Conservation (phyloP, 495 filamentous ascomycete species). For the Aspergillus baeticus region DNA sequence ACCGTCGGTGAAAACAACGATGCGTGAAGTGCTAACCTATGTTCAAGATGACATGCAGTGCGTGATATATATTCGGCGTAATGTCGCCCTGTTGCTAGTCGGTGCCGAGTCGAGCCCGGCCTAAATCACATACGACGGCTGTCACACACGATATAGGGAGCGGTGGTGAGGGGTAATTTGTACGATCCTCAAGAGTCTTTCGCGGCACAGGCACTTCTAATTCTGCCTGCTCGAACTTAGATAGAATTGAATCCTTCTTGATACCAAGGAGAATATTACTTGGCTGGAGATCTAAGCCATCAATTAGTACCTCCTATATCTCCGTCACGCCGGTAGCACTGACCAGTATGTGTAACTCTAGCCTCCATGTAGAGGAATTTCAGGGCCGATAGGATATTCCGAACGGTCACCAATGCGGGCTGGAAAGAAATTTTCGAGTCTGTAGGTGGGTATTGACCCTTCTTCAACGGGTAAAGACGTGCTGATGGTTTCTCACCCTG, state of each 20-base stretch:
- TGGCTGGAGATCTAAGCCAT: conserved; percentile 25
- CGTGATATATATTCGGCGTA: conserved; percentile 38
- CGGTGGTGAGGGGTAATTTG: conserved; percentile 25
- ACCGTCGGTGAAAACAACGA: not conserved
- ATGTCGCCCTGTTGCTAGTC: conserved; percentile 28
- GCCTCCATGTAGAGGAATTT: conserved; percentile 45
- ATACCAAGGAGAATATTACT: conserved; percentile 32
- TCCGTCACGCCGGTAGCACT: too few relatives aligned
- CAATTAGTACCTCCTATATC: not conserved
- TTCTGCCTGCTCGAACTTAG: conserved; percentile 25
- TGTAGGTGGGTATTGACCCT: conserved; percentile 25
- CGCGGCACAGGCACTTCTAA: conserved; percentile 24
- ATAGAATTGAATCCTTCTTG: conserved; percentile 29
- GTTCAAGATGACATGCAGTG: conserved; percentile 40
- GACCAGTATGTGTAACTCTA: conserved; percentile 47
- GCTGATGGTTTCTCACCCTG: conserved; percentile 21
- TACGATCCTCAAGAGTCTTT: conserved; percentile 21
- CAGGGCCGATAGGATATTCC: conserved; percentile 31
- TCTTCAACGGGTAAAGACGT: conserved; percentile 22
- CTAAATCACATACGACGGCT: conserved; percentile 31
- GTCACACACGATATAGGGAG: conserved; percentile 20
- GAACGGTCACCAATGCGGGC: conserved; percentile 39
- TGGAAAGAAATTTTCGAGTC: conserved; percentile 33
- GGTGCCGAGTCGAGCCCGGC: conserved; percentile 27
- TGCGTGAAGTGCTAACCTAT: conserved; percentile 35